A percentile compares a stretch with the other conserved stretches of the same genome.
phyloP scores from a whole-genome alignment of 352 stramenopile species.

The Phytophthora megakarya region DNA sequence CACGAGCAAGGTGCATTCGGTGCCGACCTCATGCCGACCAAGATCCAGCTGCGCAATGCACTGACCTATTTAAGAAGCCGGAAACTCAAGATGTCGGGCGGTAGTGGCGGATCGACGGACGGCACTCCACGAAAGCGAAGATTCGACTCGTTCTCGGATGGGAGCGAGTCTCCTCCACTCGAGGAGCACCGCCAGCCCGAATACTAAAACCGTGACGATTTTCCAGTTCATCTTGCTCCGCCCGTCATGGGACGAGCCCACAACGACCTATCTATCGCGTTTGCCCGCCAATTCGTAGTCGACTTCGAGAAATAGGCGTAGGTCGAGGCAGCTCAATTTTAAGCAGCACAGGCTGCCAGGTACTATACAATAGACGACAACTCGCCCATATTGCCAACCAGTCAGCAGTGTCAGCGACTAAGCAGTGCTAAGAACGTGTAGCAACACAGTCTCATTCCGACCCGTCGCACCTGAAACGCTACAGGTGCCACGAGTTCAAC shows the following conservation, averaged over 20 bases:
- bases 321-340: slow-evolving; percentile 20
- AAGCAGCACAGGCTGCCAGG: slow-evolving; percentile 17
- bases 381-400: background rate
- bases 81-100: slow-evolving; percentile 55
- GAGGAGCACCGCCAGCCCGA: slow-evolving; percentile 66
- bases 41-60: slow-evolving; percentile 82
- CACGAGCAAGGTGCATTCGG: slow-evolving; percentile 63
- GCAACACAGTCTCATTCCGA: slow-evolving; percentile 1
- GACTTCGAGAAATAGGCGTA: slow-evolving; percentile 21
- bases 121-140: slow-evolving; percentile 45
- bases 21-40: slow-evolving; percentile 80
- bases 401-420: slow-evolving; percentile 1
- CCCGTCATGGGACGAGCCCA: background rate
- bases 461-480: slow-evolving; percentile 26
- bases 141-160: slow-evolving; percentile 59
- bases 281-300: slow-evolving; percentile 17
- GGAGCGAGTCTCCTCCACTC: slow-evolving; percentile 54
- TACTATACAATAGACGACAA: slow-evolving; percentile 40
- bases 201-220: slow-evolving; percentile 33
- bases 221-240: slow-evolving; percentile 1
- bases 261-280: slow-evolving; percentile 30
- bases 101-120: slow-evolving; percentile 12
- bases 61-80: slow-evolving; percentile 82
- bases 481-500: slow-evolving; percentile 2
- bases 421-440: slow-evolving; percentile 10